Evolutionary conservation across 2,329 filamentous ascomycete species (phyloP).

Genomic region (Penicillium nordicum): DNA sequence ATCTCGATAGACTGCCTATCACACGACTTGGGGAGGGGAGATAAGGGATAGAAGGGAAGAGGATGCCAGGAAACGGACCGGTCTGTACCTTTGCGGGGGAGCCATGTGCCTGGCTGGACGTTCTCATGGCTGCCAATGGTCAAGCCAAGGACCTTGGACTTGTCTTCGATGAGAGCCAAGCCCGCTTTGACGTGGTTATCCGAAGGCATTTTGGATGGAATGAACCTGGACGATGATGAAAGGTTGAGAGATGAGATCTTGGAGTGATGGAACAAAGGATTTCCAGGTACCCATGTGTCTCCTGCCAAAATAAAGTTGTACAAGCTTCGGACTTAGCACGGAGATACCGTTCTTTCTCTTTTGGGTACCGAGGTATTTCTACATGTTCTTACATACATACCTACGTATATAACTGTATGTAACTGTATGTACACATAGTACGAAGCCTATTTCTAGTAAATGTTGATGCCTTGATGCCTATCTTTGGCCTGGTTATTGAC

Average conservation of each 20-base stretch:
- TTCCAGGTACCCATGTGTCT: background rate
- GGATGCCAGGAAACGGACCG: fast-evolving
- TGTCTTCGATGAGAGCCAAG: slow-evolving; percentile 30
- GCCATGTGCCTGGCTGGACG: slow-evolving; percentile 30
- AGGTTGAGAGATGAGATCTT: background rate
- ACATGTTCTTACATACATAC: background rate
- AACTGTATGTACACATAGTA: too few species aligned
- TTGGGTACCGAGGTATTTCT: background rate
- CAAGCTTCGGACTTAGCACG: slow-evolving; percentile 6
- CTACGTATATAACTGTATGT: too few species aligned
- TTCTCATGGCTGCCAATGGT: slow-evolving; percentile 24
- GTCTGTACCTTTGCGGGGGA: slow-evolving; percentile 31
- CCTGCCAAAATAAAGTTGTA: background rate
- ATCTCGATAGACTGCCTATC: background rate
- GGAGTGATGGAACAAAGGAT: background rate
- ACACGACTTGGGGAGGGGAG: background rate
- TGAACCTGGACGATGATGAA: background rate
- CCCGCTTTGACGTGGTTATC: slow-evolving; percentile 14
- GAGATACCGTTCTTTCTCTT: background rate
- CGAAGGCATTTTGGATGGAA: slow-evolving; percentile 15
- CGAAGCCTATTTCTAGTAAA: too few species aligned
- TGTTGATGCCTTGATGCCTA: too few species aligned
- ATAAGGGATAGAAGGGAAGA: fast-evolving
- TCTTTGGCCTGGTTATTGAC: too few species aligned
- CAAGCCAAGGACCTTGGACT: slow-evolving; percentile 34